phyloP scores from a whole-genome alignment of 306 rosid genomes.

The Bauhinia variegata region DNA sequence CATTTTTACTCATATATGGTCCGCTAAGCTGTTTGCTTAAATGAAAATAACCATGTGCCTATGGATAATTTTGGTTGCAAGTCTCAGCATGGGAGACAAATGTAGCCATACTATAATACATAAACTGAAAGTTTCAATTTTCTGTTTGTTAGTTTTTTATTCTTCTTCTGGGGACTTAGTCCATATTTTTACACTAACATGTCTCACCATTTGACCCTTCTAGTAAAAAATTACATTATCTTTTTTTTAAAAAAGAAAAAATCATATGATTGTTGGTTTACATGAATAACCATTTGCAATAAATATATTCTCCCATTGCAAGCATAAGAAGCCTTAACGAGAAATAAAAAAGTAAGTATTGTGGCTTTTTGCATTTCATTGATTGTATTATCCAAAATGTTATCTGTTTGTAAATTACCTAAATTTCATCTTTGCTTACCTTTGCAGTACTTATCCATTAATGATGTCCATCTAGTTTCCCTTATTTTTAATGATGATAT shows the following conservation, averaged over 20 bases:
- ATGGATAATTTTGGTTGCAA: slow-evolving; percentile 1
- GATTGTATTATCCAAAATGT: slow-evolving; percentile 15
- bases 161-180: neutral
- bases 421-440: slow-evolving; percentile 17
- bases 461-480: slow-evolving; percentile 9
- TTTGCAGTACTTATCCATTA: neutral
- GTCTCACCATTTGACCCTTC: slow-evolving; percentile 2
- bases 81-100: slow-evolving; percentile 7
- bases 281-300: neutral
- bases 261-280: slow-evolving; percentile 3
- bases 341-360: neutral
- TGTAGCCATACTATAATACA: neutral
- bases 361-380: neutral
- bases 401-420: slow-evolving; percentile 16
- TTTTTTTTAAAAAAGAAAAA: too few species aligned
- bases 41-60: slow-evolving; percentile 1
- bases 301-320: slow-evolving; percentile 3
- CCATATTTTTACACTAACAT: neutral
- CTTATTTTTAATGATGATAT: slow-evolving; percentile 21
- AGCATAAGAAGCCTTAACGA: slow-evolving; percentile 15
- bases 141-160: neutral
- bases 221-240: neutral
- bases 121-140: neutral
- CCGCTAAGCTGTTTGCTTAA: slow-evolving; percentile 12
- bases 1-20: slow-evolving; percentile 7